Conservation (phyloP, 164 flowering plant species). For the Amborella trichopoda region DNA sequence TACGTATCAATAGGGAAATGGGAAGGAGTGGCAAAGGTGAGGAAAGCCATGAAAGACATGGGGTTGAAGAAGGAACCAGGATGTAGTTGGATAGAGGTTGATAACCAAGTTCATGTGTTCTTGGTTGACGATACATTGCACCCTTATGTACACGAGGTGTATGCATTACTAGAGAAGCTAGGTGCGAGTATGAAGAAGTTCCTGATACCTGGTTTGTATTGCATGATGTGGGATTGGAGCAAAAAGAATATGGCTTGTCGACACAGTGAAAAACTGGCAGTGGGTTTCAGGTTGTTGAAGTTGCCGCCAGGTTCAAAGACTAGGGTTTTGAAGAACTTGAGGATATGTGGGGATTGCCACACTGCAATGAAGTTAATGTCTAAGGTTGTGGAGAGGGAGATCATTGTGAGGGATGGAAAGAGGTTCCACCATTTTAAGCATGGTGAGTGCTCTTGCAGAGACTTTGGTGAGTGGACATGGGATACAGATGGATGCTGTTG, state of each 20-base stretch:
- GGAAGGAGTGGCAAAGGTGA: constrained; percentile 50
- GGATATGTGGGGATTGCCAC: constrained; percentile 87
- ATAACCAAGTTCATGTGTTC: constrained; percentile 58
- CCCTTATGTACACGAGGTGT: constrained; percentile 37
- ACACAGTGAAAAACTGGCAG: constrained; percentile 87
- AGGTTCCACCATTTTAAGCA: constrained; percentile 70
- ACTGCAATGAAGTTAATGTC: constrained; percentile 67
- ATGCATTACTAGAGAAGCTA: constrained; percentile 36
- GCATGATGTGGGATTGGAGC: constrained; percentile 54
- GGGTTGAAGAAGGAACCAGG: constrained; percentile 86
- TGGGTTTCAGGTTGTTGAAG: constrained; percentile 60
- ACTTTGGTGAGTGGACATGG: constrained; percentile 44
- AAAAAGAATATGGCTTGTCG: constrained; percentile 47
- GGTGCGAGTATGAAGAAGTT: constrained; percentile 43
- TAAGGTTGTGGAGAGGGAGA: constrained; percentile 46
- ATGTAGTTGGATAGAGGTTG: constrained; percentile 88
- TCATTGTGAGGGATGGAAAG: constrained; percentile 68
- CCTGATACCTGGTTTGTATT: constrained; percentile 36
- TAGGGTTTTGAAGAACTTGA: constrained; percentile 68
- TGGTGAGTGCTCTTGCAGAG: constrained; percentile 69
- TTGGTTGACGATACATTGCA: constrained; percentile 62
- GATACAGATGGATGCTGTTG: no score
- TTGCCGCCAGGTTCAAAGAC: constrained; percentile 56
- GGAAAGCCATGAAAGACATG: constrained; percentile 60
- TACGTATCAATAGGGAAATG: constrained; percentile 44